Percentiles rank a stretch among this genome's conserved stretches.
phyloP scores from a whole-genome alignment of 441 rosid species.

The Pelargonium fulgidum region DNA sequence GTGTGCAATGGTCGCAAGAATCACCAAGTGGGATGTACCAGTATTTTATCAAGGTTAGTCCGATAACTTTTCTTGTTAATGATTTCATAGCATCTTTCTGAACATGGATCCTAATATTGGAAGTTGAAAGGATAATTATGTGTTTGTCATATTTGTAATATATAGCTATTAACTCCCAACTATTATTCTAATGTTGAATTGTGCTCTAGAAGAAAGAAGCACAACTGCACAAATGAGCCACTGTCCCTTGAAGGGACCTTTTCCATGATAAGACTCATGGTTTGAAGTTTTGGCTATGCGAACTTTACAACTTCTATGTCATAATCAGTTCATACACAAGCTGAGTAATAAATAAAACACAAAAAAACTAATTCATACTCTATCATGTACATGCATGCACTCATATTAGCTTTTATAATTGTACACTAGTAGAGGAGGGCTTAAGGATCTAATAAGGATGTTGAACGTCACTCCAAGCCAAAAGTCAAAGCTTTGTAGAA shows the following conservation, averaged over 20 bases:
- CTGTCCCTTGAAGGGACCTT: neutral
- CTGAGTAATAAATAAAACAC: neutral
- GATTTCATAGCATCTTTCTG: neutral
- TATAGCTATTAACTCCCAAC: neutral
- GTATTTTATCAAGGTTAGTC: conserved; percentile 78
- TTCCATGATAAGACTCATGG: neutral
- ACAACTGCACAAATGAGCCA: neutral
- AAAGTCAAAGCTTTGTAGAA: too few relatives aligned
- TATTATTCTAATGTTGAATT: neutral
- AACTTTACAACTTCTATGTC: neutral
- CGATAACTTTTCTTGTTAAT: neutral
- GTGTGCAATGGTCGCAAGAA: conserved; percentile 82
- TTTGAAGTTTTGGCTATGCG: neutral
- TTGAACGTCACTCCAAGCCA: too few relatives aligned
- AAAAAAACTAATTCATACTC: neutral
- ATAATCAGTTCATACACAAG: neutral
- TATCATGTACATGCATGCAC: neutral
- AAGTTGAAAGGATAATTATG: neutral
- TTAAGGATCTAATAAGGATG: neutral
- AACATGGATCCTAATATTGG: neutral
- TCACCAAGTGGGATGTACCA: conserved; percentile 92
- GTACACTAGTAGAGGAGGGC: neutral
- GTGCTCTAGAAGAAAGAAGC: neutral
- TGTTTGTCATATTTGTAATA: neutral
- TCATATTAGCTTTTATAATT: neutral